Base-by-base conservation (phyloP, 75 land plant species). In the Sequoia sempervirens region DNA sequence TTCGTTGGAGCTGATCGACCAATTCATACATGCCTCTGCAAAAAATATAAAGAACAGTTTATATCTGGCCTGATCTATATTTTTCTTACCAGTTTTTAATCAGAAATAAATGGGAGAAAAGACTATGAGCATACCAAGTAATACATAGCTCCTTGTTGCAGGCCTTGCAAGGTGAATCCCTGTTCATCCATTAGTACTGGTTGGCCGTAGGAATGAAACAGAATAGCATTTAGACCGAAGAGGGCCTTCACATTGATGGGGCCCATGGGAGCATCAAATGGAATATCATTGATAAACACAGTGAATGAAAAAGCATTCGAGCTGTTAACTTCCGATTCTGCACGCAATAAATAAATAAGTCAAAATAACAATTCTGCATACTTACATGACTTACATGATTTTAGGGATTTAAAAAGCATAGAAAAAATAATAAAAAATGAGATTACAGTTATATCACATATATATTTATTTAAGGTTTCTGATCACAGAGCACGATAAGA, bases 231-330 rank as follows among this genome's bases (percentile, higher is more conserved):
- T 13, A 78, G 87, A 5, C 95, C 93, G 56, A 93, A 93, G 1
- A 86, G 83, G 84, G 87, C 88, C 38, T 87, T 79, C 11, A 91
- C 88, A 74, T 90, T 90, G 46, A 93, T 50, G 20, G 88, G 88
- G 26, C 87, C 90, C 47, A 54, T 28, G 0, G 38, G 81, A 32
- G 88, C 86, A 78, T 93, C 90, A 40, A 86, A 85, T 23, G 89
- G 86, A 83, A 90, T 80, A 47, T 86, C 92, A 68, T 91, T 91
- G 80, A 91, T 91, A 83, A 91, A 90, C 84, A 91, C 92, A 43
- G 80, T 88, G 20, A 40, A 18, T 11, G n/a, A 45, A 26, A 32
- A n/a, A 47, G 15, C 13, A 70, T 78, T n/a, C 26, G n/a, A 61
- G 80, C 26, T n/a, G 30, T 12, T 45, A 9, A 78, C 50, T 23